Conservation (phyloP, 2,329 filamentous ascomycete species). For the Aureobasidium leucospermi region DNA sequence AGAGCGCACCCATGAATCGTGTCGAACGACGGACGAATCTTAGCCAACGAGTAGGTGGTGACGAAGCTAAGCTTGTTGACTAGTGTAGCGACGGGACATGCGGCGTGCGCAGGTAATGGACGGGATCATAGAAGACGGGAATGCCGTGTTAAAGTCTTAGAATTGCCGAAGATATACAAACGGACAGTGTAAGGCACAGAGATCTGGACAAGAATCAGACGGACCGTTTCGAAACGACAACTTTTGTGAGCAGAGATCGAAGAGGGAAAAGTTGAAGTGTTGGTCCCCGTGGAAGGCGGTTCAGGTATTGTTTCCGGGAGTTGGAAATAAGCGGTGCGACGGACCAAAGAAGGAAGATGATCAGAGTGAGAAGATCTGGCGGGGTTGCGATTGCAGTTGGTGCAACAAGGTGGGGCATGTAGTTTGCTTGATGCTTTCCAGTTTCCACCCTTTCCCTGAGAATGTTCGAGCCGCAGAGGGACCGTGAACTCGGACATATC, state of each 20-base stretch:
- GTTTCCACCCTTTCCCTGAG: not conserved
- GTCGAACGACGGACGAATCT: not conserved
- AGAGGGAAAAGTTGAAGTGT: not conserved
- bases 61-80: not conserved
- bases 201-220: not conserved
- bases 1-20: conserved; percentile 1
- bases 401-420: not conserved
- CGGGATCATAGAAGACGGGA: not conserved
- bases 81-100: not conserved
- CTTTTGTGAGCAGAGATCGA: not conserved
- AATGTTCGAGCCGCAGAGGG: not conserved
- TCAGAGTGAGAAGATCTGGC: not conserved
- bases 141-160: not conserved
- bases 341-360: not conserved
- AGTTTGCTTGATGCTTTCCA: not conserved
- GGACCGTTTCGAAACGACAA: not conserved
- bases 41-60: not conserved
- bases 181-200: not conserved
- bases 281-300: not conserved
- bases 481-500: not conserved
- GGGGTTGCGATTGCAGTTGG: not conserved
- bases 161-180: not conserved
- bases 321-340: not conserved
- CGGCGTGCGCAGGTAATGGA: not conserved
- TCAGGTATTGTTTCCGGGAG: not conserved